Conservation (phyloP, 257 asterid genomes). For the Ilex asprella region DNA sequence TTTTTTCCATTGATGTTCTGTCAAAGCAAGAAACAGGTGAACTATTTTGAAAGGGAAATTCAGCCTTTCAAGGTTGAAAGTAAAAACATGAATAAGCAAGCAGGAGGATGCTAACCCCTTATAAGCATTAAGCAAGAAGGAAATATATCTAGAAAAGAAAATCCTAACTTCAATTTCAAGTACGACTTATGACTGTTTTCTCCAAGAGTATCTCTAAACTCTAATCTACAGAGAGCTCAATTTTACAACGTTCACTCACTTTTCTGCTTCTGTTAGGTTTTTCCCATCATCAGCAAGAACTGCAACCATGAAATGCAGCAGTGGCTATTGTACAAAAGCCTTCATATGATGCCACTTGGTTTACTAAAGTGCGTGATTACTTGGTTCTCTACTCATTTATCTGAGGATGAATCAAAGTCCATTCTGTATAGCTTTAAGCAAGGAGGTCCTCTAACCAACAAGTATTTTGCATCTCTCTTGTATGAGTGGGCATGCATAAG, state of each 20-base stretch:
- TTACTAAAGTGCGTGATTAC: conserved; percentile 51
- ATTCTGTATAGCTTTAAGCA: conserved; percentile 40
- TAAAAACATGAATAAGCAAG: too few relatives aligned
- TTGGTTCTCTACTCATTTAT: conserved; percentile 70
- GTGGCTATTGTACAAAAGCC: conserved; percentile 59
- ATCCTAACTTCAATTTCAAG: too few relatives aligned
- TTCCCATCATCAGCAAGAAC: conserved; percentile 41
- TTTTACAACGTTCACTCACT: conserved; percentile 8
- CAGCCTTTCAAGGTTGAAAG: too few relatives aligned
- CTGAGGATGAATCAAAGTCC: conserved; percentile 44
- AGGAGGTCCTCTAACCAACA: conserved; percentile 34
- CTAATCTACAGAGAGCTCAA: too few relatives aligned
- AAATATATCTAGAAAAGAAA: too few relatives aligned
- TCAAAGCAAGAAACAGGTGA: not conserved
- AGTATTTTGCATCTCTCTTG: conserved; percentile 42
- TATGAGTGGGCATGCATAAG: conserved; percentile 59
- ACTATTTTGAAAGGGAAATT: not conserved
- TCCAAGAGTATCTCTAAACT: too few relatives aligned
- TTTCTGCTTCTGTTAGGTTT: conserved; percentile 53
- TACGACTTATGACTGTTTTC: too few relatives aligned
- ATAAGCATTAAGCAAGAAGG: too few relatives aligned
- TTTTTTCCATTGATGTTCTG: conserved; percentile 5
- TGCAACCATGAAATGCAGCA: conserved; percentile 57
- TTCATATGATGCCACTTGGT: conserved; percentile 77
- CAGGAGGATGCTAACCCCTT: too few relatives aligned